Evolutionary conservation across 805 yeast genomes (phyloP).

Genomic region (Tetrapisispora namnaoensis): DNA sequence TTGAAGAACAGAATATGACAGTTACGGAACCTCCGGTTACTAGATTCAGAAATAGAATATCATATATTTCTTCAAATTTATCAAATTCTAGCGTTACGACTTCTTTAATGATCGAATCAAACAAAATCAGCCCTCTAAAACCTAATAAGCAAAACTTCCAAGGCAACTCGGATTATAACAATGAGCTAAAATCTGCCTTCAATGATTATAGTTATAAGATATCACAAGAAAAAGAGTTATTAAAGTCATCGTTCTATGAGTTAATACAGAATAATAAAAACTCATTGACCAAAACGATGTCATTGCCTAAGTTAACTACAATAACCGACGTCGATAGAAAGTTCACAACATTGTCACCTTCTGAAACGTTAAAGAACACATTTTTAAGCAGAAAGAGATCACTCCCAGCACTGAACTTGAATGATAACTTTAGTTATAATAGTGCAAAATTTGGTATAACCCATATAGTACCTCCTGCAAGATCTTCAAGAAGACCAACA

Average conservation of each 20-base stretch:
- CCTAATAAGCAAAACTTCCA: no score
- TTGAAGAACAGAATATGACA: neutral
- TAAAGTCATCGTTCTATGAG: neutral
- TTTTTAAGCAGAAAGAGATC: neutral
- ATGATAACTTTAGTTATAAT: neutral
- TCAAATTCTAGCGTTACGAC: neutral
- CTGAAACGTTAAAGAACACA: neutral
- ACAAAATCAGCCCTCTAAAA: neutral
- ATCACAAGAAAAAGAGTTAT: neutral
- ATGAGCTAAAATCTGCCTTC: neutral
- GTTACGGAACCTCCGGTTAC: no score
- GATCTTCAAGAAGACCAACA: constrained; percentile 1
- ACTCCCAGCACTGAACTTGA: neutral
- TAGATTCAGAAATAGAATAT: neutral
- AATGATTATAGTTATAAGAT: no score
- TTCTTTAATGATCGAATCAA: neutral
- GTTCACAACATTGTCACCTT: neutral
- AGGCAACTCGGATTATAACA: neutral
- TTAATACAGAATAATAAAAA: neutral
- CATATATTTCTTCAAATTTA: neutral
- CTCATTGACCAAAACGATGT: neutral
- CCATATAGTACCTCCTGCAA: neutral
- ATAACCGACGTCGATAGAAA: neutral
- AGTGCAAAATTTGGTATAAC: neutral
- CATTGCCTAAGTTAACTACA: neutral